Evolutionary conservation across 1,284 basidiomycete genomes (phyloP).

Genomic region (Sparassis latifolia): DNA sequence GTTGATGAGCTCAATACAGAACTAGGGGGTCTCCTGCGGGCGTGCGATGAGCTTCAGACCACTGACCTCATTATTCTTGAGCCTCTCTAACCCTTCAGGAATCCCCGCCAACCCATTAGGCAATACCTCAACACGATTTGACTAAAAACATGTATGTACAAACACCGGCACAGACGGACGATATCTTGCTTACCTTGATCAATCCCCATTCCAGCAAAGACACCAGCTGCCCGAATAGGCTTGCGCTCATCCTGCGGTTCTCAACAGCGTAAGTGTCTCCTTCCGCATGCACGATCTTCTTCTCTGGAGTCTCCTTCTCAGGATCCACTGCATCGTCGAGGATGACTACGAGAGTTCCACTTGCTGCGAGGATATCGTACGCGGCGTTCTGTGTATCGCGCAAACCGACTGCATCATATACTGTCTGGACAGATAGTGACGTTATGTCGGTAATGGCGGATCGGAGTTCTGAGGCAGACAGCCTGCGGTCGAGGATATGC

Average conservation of each 20-base stretch:
- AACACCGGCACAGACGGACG: not conserved
- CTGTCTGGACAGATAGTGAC: slow-evolving; percentile 12
- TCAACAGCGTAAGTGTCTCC: slow-evolving; percentile 7
- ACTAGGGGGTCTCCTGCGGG: slow-evolving; percentile 37
- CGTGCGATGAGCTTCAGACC: slow-evolving; percentile 42
- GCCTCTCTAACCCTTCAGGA: slow-evolving; percentile 32
- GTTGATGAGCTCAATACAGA: no score
- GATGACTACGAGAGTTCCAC: slow-evolving; percentile 15
- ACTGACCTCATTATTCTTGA: slow-evolving; percentile 37
- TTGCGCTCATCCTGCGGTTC: slow-evolving; percentile 4
- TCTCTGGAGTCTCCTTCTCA: slow-evolving; percentile 6
- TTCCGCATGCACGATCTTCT: slow-evolving; percentile 7
- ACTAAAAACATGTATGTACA: slow-evolving; percentile 5
- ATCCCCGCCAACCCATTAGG: slow-evolving; percentile 41
- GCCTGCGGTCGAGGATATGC: slow-evolving; percentile 25
- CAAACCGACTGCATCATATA: slow-evolving; percentile 24
- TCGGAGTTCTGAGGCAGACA: slow-evolving; percentile 8
- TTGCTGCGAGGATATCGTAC: slow-evolving; percentile 13
- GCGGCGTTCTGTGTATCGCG: slow-evolving; percentile 15
- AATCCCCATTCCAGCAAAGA: slow-evolving; percentile 9
- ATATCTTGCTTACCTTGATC: slow-evolving; percentile 9
- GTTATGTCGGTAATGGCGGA: slow-evolving; percentile 15
- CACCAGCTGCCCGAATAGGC: slow-evolving; percentile 9
- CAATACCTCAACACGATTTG: slow-evolving; percentile 32
- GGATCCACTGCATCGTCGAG: slow-evolving; percentile 3